Percentiles rank a stretch among this genome's conserved stretches.
phyloP scores from a whole-genome alignment of 371 early-diverging fungal species.

The Sporodiniella umbellata region DNA sequence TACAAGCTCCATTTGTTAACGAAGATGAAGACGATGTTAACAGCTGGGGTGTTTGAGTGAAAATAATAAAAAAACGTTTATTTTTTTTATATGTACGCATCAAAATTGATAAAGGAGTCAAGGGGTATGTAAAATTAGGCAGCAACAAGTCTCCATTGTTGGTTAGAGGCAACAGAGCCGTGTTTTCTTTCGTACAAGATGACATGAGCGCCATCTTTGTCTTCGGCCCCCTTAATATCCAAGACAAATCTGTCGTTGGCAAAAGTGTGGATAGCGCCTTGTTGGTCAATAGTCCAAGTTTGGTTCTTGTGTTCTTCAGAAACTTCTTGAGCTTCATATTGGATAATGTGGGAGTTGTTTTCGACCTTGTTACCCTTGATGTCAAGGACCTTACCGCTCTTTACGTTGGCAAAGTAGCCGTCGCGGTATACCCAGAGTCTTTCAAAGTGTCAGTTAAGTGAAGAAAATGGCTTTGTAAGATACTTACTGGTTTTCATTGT shows the following conservation, averaged over 20 bases:
- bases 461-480: too few relatives aligned
- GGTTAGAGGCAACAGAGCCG: slow-evolving; percentile 23
- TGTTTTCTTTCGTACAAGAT: slow-evolving; percentile 26
- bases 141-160: slow-evolving; percentile 14
- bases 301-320: slow-evolving; percentile 73
- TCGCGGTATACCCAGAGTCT: slow-evolving; percentile 25
- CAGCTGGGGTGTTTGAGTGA: slow-evolving; percentile 51
- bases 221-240: slow-evolving; percentile 29
- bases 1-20: slow-evolving; percentile 68
- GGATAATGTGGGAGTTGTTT: slow-evolving; percentile 14
- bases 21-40: slow-evolving; percentile 50
- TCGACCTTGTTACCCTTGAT: slow-evolving; percentile 21
- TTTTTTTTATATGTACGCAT: background rate
- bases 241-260: slow-evolving; percentile 21
- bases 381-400: slow-evolving; percentile 25
- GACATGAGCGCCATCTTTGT: slow-evolving; percentile 27
- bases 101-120: too few relatives aligned
- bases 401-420: slow-evolving; percentile 19
- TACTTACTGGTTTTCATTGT: slow-evolving; percentile 19
- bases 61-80: background rate
- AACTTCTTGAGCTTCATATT: slow-evolving; percentile 13
- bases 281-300: slow-evolving; percentile 66
- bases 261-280: slow-evolving; percentile 59
- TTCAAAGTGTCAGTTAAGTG: background rate
- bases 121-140: background rate